Conservation (phyloP, 2,329 filamentous ascomycete species). For the Bertia moriformis region DNA sequence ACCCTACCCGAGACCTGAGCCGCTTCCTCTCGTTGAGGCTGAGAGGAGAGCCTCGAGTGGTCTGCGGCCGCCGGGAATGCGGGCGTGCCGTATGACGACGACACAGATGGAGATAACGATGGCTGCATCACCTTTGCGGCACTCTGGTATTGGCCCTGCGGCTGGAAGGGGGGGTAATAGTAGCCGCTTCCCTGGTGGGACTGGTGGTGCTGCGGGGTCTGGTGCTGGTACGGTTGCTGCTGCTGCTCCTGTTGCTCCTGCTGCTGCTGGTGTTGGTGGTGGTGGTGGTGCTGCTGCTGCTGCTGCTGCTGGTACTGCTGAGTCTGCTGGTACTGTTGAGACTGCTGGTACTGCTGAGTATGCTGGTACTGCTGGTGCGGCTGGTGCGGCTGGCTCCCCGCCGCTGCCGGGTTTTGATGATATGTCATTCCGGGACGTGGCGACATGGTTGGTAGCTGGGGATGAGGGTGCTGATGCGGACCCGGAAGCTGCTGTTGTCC, state of each 20-base stretch:
- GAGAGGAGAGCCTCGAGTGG: neutral
- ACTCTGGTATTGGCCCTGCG: neutral
- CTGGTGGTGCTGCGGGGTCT: neutral
- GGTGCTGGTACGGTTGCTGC: neutral
- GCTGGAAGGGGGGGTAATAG: neutral
- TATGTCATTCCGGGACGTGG: no score
- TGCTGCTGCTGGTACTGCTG: slow-evolving; percentile 15
- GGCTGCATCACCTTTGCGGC: neutral
- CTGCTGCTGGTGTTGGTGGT: neutral
- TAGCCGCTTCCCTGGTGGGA: neutral
- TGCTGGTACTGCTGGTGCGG: no score
- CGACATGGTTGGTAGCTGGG: no score
- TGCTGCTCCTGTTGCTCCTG: neutral
- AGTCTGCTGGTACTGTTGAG: slow-evolving; percentile 24
- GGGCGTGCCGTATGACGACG: neutral
- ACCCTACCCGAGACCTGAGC: neutral
- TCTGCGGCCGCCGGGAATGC: neutral
- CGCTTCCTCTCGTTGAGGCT: neutral
- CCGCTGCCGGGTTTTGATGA: no score
- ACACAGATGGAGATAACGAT: neutral
- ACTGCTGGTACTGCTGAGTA: no score
- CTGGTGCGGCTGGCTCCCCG: no score
- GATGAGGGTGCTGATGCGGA: no score
- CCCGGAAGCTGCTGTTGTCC: no score
- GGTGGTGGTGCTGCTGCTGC: slow-evolving; percentile 13